Conservation (phyloP, 1,139 yeast genomes). For the Saccharomyces pastorianus region DNA sequence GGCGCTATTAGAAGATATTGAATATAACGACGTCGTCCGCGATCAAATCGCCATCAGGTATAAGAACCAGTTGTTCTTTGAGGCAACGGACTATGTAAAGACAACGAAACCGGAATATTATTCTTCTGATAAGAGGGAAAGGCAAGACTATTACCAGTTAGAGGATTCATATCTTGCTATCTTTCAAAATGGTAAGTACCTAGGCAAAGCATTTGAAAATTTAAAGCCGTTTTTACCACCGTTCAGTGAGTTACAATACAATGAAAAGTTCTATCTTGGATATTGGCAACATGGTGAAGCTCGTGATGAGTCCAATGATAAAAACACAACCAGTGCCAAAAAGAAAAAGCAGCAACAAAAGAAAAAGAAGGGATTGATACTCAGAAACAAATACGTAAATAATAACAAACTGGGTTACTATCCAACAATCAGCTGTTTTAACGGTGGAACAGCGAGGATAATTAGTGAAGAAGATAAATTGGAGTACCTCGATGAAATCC, state of each 20-base stretch:
- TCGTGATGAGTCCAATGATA: slow-evolving; percentile 3
- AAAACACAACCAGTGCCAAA: not conserved
- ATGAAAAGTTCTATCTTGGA: slow-evolving; percentile 33
- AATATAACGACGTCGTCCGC: slow-evolving; percentile 39
- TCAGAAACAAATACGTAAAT: slow-evolving; percentile 44
- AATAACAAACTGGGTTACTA: slow-evolving; percentile 86
- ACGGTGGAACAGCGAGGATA: slow-evolving; percentile 58
- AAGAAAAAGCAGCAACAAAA: slow-evolving; percentile 1
- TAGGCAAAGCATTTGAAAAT: slow-evolving; percentile 60
- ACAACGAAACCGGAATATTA: slow-evolving; percentile 41
- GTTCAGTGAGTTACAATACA: slow-evolving; percentile 42
- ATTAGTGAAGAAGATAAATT: slow-evolving; percentile 16
- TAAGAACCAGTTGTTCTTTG: slow-evolving; percentile 71
- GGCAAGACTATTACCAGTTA: slow-evolving; percentile 23
- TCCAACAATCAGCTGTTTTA: slow-evolving; percentile 80
- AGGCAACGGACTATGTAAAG: slow-evolving; percentile 75
- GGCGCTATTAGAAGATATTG: slow-evolving; percentile 25
- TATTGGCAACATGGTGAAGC: slow-evolving; percentile 36
- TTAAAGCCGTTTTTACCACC: slow-evolving; percentile 78
- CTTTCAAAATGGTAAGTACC: slow-evolving; percentile 65
- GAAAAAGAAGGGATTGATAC: slow-evolving; percentile 27
- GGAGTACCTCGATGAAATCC: slow-evolving; percentile 35
- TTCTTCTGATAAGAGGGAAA: slow-evolving; percentile 22
- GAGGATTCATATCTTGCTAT: slow-evolving; percentile 42
- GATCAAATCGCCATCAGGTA: slow-evolving; percentile 87